These are phyloP conservation scores for Pochonia chlamydosporia DNA, from an alignment of 2,329 filamentous ascomycete species.

Conservation along the genomic window DNA sequence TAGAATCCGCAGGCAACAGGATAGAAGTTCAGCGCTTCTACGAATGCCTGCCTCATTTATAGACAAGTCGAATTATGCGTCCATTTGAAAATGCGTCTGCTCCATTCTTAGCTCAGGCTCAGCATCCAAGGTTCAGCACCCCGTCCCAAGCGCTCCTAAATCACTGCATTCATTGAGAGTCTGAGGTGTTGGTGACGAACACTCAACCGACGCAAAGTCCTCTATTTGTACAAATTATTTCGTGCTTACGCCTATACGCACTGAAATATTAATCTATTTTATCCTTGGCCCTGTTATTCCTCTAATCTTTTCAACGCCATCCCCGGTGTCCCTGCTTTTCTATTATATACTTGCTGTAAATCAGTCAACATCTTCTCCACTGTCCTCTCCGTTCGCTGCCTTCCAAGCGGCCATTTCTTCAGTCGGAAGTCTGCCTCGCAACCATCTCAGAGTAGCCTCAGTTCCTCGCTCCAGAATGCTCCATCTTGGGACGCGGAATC, in stretches of 20 bases:
- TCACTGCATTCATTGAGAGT: no score
- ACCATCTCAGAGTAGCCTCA: constrained; percentile 74
- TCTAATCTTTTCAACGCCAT: background rate
- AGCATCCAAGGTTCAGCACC: no score
- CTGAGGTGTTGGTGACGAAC: no score
- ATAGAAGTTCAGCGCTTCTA: no score
- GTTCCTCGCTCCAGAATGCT: constrained; percentile 82
- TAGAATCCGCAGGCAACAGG: no score
- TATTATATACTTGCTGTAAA: background rate
- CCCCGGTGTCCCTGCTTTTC: background rate
- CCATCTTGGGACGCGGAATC: constrained; percentile 81
- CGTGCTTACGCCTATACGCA: background rate
- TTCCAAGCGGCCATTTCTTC: constrained; percentile 54
- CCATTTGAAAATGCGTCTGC: no score
- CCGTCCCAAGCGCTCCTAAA: no score
- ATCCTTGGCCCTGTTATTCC: background rate
- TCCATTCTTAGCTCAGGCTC: no score
- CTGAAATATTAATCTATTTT: background rate
- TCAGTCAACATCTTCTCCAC: constrained; percentile 16
- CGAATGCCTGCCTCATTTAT: no score
- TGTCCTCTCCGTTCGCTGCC: constrained; percentile 35
- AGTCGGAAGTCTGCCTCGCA: constrained; percentile 68
- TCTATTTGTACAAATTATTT: no score
- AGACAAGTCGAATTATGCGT: no score
- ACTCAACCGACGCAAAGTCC: no score